Evolutionary conservation across 108 stramenopile genomes (phyloP), one percentile per base, ranked within the genome.

Genomic region (Aurantiochytrium sp.): DNA sequence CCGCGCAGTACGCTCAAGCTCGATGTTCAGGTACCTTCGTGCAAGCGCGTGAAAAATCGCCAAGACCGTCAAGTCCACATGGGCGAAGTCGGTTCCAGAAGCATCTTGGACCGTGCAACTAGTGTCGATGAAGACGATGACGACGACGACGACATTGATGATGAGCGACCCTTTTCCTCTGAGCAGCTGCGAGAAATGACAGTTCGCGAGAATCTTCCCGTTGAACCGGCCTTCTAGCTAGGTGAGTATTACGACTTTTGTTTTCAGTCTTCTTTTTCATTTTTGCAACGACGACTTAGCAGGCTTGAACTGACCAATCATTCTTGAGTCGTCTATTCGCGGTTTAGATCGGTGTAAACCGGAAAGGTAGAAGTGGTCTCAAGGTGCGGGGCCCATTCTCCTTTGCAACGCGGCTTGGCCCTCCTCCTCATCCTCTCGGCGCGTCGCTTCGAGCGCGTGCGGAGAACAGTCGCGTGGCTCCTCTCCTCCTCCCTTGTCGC

Each of bases 61-160:
- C 93, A 16, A 88, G 72, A 47, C 72, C 90, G 35, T 35, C 35
- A 35, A 88, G 91, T n/a, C 91, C 92, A 93, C 87, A 89, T 44
- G 19, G 89, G 88, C 88, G 92, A 25, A 47, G 90, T 35, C 59
- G 95, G 60, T 95, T 93, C 60, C 91, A 95, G 55, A 95, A 95
- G 55, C 94, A 95, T 71, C 96, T 95, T 29, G 93, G 94, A 88
- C 92, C 95, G 6, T 91, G 94, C 44, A 95, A 96, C 88, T 95
- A 93, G 49, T 90, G 91, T 18, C 25, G 25, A 69, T 18, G 90
- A 89, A 44, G 94, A 95, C 47, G 95, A 95, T 16, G 94, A 92
- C 59, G 90, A 89, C 35, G 93, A 92, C 58, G 95, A 94, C 58
- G 92, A 90, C 60, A 93, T 91, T n/a, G 94, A 89, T 76, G 90